Conservation (phyloP, 371 early-diverging fungal genomes). For the Syncephalastrum monosporum region DNA sequence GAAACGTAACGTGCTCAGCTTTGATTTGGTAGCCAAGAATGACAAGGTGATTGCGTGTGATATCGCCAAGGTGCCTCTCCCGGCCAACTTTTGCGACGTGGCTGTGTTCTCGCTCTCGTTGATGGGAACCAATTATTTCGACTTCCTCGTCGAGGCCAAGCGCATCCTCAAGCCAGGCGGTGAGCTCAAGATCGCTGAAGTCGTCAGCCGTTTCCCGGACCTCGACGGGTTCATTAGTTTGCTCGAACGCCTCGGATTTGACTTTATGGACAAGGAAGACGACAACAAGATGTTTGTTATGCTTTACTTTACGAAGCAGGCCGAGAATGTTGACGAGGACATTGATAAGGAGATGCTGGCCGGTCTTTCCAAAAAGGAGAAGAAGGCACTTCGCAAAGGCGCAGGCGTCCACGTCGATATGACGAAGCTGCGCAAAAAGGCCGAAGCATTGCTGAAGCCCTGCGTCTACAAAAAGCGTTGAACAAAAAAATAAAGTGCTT, state of each 20-base stretch:
- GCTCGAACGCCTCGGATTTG: slow-evolving; percentile 74
- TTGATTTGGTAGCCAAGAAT: slow-evolving; percentile 90
- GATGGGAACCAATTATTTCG: slow-evolving; percentile 96
- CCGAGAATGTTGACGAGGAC: slow-evolving; percentile 25
- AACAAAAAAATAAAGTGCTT: too few relatives aligned
- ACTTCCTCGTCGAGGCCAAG: slow-evolving; percentile 89
- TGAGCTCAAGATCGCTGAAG: slow-evolving; percentile 92
- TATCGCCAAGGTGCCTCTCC: slow-evolving; percentile 87
- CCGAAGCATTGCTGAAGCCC: slow-evolving; percentile 73
- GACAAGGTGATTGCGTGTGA: slow-evolving; percentile 90
- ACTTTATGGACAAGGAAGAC: slow-evolving; percentile 63
- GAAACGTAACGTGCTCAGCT: slow-evolving; percentile 82
- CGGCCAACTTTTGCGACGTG: slow-evolving; percentile 77
- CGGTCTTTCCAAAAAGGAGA: slow-evolving; percentile 48
- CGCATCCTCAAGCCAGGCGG: slow-evolving; percentile 87
- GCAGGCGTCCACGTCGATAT: slow-evolving; percentile 29
- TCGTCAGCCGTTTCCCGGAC: slow-evolving; percentile 84
- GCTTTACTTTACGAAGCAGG: slow-evolving; percentile 75
- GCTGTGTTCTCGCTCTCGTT: slow-evolving; percentile 94
- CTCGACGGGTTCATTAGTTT: slow-evolving; percentile 75
- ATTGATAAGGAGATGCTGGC: slow-evolving; percentile 31
- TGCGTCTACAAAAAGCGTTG: slow-evolving; percentile 76
- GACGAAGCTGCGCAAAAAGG: slow-evolving; percentile 34
- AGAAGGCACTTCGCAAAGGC: slow-evolving; percentile 46
- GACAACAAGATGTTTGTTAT: slow-evolving; percentile 92